Conservation (phyloP, 441 rosid species). For the Aquilaria agallochum region DNA sequence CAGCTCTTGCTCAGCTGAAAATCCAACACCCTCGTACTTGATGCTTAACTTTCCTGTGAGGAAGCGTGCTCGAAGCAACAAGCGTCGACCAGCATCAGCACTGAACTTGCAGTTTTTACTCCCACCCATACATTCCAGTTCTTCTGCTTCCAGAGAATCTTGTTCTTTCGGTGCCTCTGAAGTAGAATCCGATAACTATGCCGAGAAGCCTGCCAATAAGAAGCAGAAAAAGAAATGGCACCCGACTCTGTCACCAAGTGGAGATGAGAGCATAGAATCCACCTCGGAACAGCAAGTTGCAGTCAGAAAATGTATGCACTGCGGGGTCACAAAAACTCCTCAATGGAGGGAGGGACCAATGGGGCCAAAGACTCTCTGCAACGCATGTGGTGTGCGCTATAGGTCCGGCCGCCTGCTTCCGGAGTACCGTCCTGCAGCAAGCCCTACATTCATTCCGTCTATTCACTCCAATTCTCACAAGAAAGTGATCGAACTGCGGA, state of each 20-base stretch:
- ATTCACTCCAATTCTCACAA: conserved; percentile 83
- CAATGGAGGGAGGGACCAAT: conserved; percentile 87
- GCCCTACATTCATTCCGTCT: conserved; percentile 58
- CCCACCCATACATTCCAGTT: conserved; percentile 18
- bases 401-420: conserved; percentile 82
- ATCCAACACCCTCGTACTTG: conserved; percentile 21
- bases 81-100: conserved; percentile 42
- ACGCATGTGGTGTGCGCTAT: conserved; percentile 83
- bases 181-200: conserved; percentile 23
- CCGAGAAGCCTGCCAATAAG: conserved; percentile 37
- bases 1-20: conserved; percentile 53
- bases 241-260: conserved; percentile 26
- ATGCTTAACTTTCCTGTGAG: conserved; percentile 39
- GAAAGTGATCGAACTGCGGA: conserved; percentile 82
- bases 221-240: conserved; percentile 39
- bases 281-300: conserved; percentile 18
- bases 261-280: conserved; percentile 20
- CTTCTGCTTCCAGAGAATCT: conserved; percentile 17
- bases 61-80: conserved; percentile 60
- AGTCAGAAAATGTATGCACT: conserved; percentile 62
- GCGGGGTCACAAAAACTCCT: conserved; percentile 83
- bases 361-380: conserved; percentile 83
- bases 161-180: conserved; percentile 19
- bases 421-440: conserved; percentile 79
- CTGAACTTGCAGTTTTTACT: conserved; percentile 18